Conservation (phyloP, 2,329 filamentous ascomycete genomes). For the Scedosporium dehoogii region DNA sequence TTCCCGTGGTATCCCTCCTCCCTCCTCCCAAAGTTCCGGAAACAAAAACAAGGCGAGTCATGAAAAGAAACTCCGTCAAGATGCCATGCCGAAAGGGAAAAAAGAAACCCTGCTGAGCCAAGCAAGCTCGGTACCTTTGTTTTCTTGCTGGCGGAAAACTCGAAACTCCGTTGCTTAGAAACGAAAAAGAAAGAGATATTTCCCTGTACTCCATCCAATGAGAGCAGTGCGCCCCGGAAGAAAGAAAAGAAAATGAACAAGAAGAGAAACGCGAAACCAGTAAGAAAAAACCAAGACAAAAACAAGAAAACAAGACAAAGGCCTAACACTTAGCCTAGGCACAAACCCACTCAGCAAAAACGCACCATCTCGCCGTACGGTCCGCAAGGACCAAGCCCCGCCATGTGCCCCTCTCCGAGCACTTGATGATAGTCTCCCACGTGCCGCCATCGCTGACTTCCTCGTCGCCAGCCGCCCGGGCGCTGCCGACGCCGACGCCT, state of each 20-base stretch:
- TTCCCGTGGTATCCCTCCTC: too few relatives aligned
- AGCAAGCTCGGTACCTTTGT: too few relatives aligned
- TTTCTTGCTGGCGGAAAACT: too few relatives aligned
- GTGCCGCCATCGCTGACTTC: conserved; percentile 59
- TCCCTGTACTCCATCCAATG: too few relatives aligned
- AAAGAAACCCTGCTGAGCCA: too few relatives aligned
- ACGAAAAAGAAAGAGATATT: too few relatives aligned
- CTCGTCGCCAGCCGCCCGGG: conserved; percentile 35
- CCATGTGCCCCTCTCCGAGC: conserved; percentile 73
- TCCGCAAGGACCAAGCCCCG: conserved; percentile 74
- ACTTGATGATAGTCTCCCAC: conserved; percentile 90
- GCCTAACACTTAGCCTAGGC: conserved; percentile 13
- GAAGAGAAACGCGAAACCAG: neutral
- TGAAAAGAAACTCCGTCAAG: too few relatives aligned
- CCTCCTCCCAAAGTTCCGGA: too few relatives aligned
- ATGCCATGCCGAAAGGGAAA: too few relatives aligned
- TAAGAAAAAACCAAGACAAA: neutral
- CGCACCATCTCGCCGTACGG: conserved; percentile 76
- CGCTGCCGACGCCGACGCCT: conserved; percentile 35
- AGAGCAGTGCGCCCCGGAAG: neutral
- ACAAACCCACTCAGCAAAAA: conserved; percentile 82
- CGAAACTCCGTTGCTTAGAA: too few relatives aligned
- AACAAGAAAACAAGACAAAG: neutral
- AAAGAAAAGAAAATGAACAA: neutral
- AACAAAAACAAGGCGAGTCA: too few relatives aligned